Evolutionary conservation across 495 filamentous ascomycete genomes (phyloP).

Genomic region (Penicillium desertorum): DNA sequence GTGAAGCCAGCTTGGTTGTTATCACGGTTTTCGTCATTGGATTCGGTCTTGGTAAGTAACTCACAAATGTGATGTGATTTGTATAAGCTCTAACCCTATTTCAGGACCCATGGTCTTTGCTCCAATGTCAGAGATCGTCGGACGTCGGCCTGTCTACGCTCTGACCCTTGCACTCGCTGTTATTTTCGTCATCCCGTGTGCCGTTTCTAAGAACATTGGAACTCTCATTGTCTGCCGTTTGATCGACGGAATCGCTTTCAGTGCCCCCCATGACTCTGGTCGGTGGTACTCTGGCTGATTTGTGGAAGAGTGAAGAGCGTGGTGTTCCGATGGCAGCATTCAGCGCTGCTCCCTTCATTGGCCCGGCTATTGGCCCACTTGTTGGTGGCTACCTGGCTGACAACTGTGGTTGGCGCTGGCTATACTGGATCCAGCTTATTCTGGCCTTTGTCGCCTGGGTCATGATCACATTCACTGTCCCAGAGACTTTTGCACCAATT

Average conservation of each 20-base stretch:
- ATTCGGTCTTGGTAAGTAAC: slow-evolving; percentile 65
- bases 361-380: slow-evolving; percentile 71
- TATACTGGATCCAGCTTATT: slow-evolving; percentile 83
- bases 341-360: slow-evolving; percentile 74
- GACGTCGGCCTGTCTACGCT: slow-evolving; percentile 64
- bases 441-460: slow-evolving; percentile 63
- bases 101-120: slow-evolving; percentile 76
- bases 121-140: slow-evolving; percentile 70
- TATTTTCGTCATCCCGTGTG: slow-evolving; percentile 75
- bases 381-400: slow-evolving; percentile 73
- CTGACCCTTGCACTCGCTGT: slow-evolving; percentile 60
- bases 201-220: slow-evolving; percentile 68
- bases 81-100: slow-evolving; percentile 17
- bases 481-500: slow-evolving; percentile 76
- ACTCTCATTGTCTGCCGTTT: slow-evolving; percentile 70
- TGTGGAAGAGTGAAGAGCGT: slow-evolving; percentile 79
- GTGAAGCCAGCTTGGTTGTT: slow-evolving; percentile 64
- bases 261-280: slow-evolving; percentile 79
- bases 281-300: slow-evolving; percentile 75
- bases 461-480: slow-evolving; percentile 74
- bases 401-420: slow-evolving; percentile 73
- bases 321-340: slow-evolving; percentile 88
- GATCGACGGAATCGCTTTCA: slow-evolving; percentile 80
- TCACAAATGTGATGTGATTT: not conserved
- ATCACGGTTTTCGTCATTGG: slow-evolving; percentile 78